phyloP scores from a whole-genome alignment of 116 monocot species.

The Posidonia oceanica region DNA sequence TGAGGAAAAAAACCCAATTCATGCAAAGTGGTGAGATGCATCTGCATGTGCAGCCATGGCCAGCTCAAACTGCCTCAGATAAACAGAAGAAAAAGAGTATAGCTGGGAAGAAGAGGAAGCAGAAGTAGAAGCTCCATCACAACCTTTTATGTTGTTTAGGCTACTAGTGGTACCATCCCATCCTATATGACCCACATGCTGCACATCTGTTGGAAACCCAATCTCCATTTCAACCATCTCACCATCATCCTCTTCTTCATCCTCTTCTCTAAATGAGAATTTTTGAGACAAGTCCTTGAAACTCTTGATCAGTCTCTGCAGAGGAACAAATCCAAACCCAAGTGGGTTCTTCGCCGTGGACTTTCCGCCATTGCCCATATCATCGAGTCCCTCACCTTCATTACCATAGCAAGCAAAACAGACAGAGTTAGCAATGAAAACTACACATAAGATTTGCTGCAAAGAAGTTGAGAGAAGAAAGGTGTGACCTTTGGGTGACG shows the following conservation, averaged over 20 bases:
- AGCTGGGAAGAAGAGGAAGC: conserved; percentile 16
- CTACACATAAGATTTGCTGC: neutral
- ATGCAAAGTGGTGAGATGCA: neutral
- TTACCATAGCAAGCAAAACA: neutral
- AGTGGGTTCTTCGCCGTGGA: conserved; percentile 12
- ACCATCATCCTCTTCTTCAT: conserved; percentile 30
- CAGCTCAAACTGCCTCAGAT: conserved; percentile 40
- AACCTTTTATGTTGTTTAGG: neutral
- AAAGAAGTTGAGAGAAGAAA: neutral
- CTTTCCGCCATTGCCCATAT: neutral
- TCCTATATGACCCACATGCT: conserved; percentile 83
- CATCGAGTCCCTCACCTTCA: neutral
- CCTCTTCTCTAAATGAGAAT: conserved; percentile 27
- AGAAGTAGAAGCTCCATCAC: neutral
- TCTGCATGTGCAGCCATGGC: conserved; percentile 36
- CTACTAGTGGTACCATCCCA: conserved; percentile 39
- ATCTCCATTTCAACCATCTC: conserved; percentile 67
- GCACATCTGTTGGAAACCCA: conserved; percentile 79
- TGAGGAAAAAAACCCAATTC: neutral
- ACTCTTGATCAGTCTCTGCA: conserved; percentile 47
- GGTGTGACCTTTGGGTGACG: conserved; percentile 16
- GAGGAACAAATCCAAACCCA: conserved; percentile 7
- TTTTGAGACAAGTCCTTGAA: conserved; percentile 48
- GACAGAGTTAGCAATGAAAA: neutral
- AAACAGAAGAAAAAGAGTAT: conserved; percentile 27